Percentiles rank a stretch among this genome's conserved stretches.
phyloP scores from a whole-genome alignment of 495 filamentous ascomycete genomes.

The Viridothelium virens region DNA sequence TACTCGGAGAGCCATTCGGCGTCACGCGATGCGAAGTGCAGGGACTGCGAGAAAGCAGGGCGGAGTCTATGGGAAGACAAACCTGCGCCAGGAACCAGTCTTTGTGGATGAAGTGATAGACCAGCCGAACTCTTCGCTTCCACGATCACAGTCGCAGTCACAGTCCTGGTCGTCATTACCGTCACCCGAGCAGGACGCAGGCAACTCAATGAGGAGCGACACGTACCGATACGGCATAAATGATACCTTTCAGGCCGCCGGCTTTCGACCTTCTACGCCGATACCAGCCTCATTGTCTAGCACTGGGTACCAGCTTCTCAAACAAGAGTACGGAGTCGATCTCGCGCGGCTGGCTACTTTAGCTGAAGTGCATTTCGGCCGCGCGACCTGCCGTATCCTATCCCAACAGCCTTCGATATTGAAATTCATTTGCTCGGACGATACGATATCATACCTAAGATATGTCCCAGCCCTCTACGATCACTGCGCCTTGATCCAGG shows the following conservation, averaged over 20 bases:
- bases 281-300: neutral
- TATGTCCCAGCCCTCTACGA: neutral
- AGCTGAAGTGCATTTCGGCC: slow-evolving; percentile 1
- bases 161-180: neutral
- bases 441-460: neutral
- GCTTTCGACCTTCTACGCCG: neutral
- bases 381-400: neutral
- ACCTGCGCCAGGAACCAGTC: slow-evolving; percentile 18
- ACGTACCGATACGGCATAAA: neutral
- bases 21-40: slow-evolving; percentile 29
- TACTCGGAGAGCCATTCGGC: slow-evolving; percentile 24
- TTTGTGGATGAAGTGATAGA: slow-evolving; percentile 4
- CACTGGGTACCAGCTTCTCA: neutral
- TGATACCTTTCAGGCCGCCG: neutral
- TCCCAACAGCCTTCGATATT: neutral
- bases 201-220: neutral
- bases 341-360: neutral
- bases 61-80: slow-evolving; percentile 20
- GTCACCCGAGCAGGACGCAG: neutral
- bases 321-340: neutral
- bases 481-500: neutral
- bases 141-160: neutral
- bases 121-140: slow-evolving; percentile 3
- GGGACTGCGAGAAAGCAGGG: slow-evolving; percentile 22
- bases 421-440: neutral